Percentiles rank a stretch among this genome's conserved stretches.
phyloP scores from a whole-genome alignment of 371 early-diverging fungal genomes.

The Blastocladiella emersonii region DNA sequence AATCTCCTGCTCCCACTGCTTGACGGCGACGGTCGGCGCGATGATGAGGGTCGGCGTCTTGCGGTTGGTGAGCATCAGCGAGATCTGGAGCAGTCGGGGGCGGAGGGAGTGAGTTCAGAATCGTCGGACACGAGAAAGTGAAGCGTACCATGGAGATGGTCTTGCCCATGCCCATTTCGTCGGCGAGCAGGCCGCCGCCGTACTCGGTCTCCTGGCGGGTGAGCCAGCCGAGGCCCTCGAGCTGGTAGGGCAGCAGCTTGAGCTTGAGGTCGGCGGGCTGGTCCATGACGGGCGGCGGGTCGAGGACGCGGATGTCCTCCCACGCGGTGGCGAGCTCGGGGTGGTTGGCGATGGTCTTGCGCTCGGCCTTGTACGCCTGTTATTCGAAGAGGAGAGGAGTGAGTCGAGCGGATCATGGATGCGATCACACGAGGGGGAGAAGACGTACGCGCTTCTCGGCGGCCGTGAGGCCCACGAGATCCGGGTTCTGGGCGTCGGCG shows the following conservation, averaged over 20 bases:
- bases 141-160: constrained; percentile 92
- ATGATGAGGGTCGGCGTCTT: constrained; percentile 68
- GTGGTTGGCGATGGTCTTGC: background rate
- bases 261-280: constrained; percentile 59
- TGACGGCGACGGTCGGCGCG: constrained; percentile 77
- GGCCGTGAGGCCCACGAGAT: constrained; percentile 1
- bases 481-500: background rate
- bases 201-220: constrained; percentile 41
- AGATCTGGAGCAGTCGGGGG: too few relatives aligned
- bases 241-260: constrained; percentile 78
- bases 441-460: too few relatives aligned
- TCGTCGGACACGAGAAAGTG: background rate
- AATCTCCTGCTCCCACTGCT: constrained; percentile 83
- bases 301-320: background rate
- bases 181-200: constrained; percentile 26
- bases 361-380: background rate
- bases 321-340: background rate
- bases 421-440: too few relatives aligned
- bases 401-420: too few relatives aligned
- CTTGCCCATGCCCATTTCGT: constrained; percentile 99
- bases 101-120: too few relatives aligned
- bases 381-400: too few relatives aligned
- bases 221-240: constrained; percentile 76
- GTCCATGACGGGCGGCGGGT: background rate
- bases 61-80: constrained; percentile 38